Evolutionary conservation across 306 rosid species (phyloP).

Genomic region (Lathyrus aphaca): DNA sequence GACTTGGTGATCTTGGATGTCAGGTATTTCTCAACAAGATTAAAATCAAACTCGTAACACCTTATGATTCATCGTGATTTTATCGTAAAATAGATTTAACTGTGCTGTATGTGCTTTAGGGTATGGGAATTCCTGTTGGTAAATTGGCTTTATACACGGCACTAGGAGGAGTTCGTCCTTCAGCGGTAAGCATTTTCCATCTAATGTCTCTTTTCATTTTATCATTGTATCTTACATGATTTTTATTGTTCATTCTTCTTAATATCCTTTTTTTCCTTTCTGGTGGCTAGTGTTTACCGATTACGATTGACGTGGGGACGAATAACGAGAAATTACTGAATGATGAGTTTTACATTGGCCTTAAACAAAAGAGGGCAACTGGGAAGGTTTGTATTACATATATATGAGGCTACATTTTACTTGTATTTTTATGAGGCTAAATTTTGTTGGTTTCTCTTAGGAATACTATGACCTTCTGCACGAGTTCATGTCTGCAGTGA

Average conservation of each 20-base stretch:
- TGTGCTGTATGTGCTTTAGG: constrained; percentile 60
- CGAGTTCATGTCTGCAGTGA: constrained; percentile 93
- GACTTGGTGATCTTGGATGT: constrained; percentile 98
- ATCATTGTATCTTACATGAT: not conserved
- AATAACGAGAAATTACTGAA: constrained; percentile 87
- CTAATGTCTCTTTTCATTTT: constrained; percentile 32
- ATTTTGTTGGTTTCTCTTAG: constrained; percentile 52
- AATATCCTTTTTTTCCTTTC: constrained; percentile 4
- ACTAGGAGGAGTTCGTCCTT: constrained; percentile 98
- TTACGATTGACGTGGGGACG: constrained; percentile 95
- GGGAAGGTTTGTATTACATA: constrained; percentile 67
- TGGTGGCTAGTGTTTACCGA: constrained; percentile 79
- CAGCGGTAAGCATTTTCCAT: constrained; percentile 63
- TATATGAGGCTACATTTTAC: not conserved
- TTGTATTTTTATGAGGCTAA: constrained; percentile 36
- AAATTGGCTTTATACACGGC: constrained; percentile 86
- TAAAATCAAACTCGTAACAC: constrained; percentile 16
- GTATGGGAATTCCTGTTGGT: constrained; percentile 99
- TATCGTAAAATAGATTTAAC: constrained; percentile 26
- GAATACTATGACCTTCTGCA: constrained; percentile 83
- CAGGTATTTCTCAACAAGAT: constrained; percentile 59
- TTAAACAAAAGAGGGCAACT: constrained; percentile 84
- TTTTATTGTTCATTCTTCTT: not conserved
- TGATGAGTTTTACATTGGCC: constrained; percentile 95
- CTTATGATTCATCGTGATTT: constrained; percentile 31